Base-by-base conservation (phyloP, 352 stramenopile genomes). In the Pythium dissimile region DNA sequence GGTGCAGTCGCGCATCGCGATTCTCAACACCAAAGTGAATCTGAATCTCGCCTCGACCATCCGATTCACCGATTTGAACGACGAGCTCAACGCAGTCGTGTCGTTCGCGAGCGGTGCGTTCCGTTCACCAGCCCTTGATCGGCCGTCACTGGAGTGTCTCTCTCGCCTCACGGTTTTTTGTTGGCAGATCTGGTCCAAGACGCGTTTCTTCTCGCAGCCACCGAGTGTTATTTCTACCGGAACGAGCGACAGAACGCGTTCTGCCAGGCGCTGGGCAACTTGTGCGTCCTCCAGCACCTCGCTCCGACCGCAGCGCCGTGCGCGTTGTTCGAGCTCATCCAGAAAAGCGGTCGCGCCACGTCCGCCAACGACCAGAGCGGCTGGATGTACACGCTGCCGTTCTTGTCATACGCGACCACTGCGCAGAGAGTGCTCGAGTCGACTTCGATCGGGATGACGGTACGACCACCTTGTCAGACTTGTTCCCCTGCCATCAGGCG, bases 271-370 rank as follows among this genome's bases (percentile, higher is more conserved):
- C 76, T 98, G 6, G 86, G 83, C 11, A 98, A 98, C 59, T 58
- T 98, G 13, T 98, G 95, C 50, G 91, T 97, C 8, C 60, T 98
- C n/a, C 84, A 94, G 54, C 82, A 97, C 59, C 96, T 98, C 55
- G 67, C 83, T 23, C 59, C 78, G 20, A 60, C 64, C 1, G 56
- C 72, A 6, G 43, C 75, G 7, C 77, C 89, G 0, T 98, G 94
- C 49, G 68, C 69, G 20, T 56, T 97, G 7, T 77, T 96, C 39
- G 57, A 86, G 8, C 62, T 82, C 5, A 87, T 97, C 54, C 77
- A 89, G 58, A 73, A 69, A 31, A 83, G 65, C 26, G 73, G 75
- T 1, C 72, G 75, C 30, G 67, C 59, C 9, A 71, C 74, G 18
- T 75, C 56, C 13, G 69, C 70, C 3, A 84, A 88, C 44, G 58